These are phyloP conservation scores for Auriscalpium vulgare DNA, from an alignment of 768 basidiomycete genomes.

Conservation along the genomic window DNA sequence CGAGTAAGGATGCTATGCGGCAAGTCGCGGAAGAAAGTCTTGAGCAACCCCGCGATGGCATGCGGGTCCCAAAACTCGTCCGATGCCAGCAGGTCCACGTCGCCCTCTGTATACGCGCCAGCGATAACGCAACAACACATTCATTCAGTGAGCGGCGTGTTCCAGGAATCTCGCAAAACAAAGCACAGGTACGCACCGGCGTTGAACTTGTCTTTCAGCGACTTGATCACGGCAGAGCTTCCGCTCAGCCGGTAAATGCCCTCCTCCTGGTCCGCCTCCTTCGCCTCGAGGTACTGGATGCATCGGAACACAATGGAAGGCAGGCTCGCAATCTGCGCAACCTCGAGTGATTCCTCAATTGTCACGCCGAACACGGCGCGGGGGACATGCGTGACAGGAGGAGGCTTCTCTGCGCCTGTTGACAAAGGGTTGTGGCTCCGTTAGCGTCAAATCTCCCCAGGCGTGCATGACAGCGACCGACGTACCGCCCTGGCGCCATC, in stretches of 20 bases:
- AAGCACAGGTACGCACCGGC: slow-evolving; percentile 41
- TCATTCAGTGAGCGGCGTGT: no score
- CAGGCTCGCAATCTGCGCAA: slow-evolving; percentile 83
- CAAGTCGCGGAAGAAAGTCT: slow-evolving; percentile 87
- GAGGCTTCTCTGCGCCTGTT: slow-evolving; percentile 25
- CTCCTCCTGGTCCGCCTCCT: slow-evolving; percentile 93
- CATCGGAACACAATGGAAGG: slow-evolving; percentile 94
- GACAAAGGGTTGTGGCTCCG: no score
- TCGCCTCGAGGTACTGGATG: slow-evolving; percentile 90
- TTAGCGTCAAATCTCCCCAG: neutral
- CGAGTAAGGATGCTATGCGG: slow-evolving; percentile 89
- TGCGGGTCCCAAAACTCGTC: slow-evolving; percentile 98
- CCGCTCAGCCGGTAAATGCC: slow-evolving; percentile 96
- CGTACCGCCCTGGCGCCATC: slow-evolving; percentile 45
- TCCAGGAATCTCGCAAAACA: no score
- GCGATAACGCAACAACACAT: neutral
- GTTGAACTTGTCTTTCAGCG: slow-evolving; percentile 89
- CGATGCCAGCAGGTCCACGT: slow-evolving; percentile 78
- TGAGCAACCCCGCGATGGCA: slow-evolving; percentile 91
- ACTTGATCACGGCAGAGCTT: slow-evolving; percentile 92
- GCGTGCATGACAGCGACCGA: neutral
- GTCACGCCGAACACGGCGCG: slow-evolving; percentile 86
- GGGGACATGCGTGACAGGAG: slow-evolving; percentile 33
- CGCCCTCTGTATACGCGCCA: slow-evolving; percentile 64
- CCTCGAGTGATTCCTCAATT: slow-evolving; percentile 79